Percentiles rank a stretch among this genome's conserved stretches.
These are phyloP conservation scores for Apophysomyces sp. DNA, from an alignment of 371 early-diverging fungal genomes.

Conservation along the genomic window DNA sequence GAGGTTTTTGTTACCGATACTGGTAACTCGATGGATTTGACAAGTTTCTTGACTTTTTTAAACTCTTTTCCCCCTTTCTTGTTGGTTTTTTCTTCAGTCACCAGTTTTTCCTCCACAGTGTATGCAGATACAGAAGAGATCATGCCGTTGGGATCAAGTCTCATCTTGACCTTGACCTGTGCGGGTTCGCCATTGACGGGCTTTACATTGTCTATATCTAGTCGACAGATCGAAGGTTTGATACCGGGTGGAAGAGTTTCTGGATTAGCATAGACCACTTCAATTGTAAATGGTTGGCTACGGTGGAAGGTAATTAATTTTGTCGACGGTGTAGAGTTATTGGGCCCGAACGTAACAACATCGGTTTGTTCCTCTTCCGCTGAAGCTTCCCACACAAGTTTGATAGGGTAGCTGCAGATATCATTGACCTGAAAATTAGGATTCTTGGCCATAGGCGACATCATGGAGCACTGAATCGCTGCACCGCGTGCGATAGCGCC, in stretches of 20 bases:
- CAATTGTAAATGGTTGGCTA: conserved; percentile 71
- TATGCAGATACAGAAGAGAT: conserved; percentile 78
- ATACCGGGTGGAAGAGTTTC: conserved; percentile 64
- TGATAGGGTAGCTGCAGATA: conserved; percentile 58
- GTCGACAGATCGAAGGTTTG: conserved; percentile 64
- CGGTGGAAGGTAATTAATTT: conserved; percentile 79
- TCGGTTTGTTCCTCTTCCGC: conserved; percentile 67
- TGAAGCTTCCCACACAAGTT: conserved; percentile 66
- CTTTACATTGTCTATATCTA: conserved; percentile 55
- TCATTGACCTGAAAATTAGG: conserved; percentile 89
- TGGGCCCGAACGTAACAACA: conserved; percentile 60
- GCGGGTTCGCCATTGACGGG: conserved; percentile 47
- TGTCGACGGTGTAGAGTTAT: conserved; percentile 76
- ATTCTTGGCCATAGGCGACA: conserved; percentile 91
- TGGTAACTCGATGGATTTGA: conserved; percentile 64
- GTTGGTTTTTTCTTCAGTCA: too few relatives aligned
- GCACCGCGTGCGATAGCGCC: conserved; percentile 94
- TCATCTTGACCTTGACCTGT: conserved; percentile 87
- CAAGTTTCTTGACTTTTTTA: conserved; percentile 52
- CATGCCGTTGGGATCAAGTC: conserved; percentile 77
- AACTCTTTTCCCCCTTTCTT: conserved; percentile 52
- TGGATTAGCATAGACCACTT: conserved; percentile 70
- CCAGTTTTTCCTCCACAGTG: conserved; percentile 83
- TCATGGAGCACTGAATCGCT: conserved; percentile 93
- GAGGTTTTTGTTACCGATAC: background rate